phyloP scores from a whole-genome alignment of 495 filamentous ascomycete species.

The Xylaria acuta region DNA sequence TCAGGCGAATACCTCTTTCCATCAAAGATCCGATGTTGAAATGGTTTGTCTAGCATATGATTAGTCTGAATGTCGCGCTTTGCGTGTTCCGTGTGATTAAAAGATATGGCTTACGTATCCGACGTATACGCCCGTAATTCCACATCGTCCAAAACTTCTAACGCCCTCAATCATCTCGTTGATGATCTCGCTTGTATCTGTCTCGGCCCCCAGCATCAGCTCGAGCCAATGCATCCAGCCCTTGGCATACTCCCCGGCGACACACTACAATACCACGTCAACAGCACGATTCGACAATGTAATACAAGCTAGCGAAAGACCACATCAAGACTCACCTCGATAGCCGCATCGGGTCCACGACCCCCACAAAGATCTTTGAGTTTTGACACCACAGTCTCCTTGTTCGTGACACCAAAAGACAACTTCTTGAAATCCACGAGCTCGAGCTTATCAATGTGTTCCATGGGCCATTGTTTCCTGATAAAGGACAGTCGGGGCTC shows the following conservation, averaged over 20 bases:
- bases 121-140: constrained; percentile 83
- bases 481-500: constrained; percentile 77
- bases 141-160: constrained; percentile 74
- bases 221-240: constrained; percentile 82
- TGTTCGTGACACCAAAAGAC: constrained; percentile 52
- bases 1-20: constrained; percentile 82
- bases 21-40: constrained; percentile 87
- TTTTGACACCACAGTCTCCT: constrained; percentile 67
- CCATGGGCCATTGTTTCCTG: constrained; percentile 62
- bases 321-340: constrained; percentile 57
- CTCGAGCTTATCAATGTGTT: constrained; percentile 47
- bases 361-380: constrained; percentile 75
- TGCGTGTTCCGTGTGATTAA: background rate
- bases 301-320: background rate
- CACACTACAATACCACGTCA: constrained; percentile 55
- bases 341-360: constrained; percentile 73
- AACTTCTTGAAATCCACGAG: constrained; percentile 56
- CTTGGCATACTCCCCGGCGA: constrained; percentile 85
- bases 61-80: constrained; percentile 19
- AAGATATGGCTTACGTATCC: constrained; percentile 67
- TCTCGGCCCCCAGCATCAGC: constrained; percentile 75
- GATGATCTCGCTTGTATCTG: constrained; percentile 83
- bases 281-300: background rate
- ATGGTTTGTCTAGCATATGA: constrained; percentile 66
- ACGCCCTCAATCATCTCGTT: constrained; percentile 88